Conservation (phyloP, 2,329 filamentous ascomycete species). For the Tolypocladium paradoxum region DNA sequence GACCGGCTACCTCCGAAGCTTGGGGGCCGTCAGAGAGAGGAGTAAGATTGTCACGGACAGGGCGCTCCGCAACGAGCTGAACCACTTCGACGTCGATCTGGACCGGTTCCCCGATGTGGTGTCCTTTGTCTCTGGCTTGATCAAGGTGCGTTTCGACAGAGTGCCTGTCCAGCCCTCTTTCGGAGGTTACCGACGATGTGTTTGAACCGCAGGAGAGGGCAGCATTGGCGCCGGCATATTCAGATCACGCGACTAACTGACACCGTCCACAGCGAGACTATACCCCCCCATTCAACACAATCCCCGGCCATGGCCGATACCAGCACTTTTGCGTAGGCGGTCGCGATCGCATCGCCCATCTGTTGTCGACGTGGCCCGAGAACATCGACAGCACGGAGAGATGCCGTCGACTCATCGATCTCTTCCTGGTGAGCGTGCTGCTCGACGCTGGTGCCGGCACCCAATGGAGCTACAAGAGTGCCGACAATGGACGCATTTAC, state of each 20-base stretch:
- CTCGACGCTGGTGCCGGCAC: conserved; percentile 84
- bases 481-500: conserved; percentile 75
- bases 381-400: conserved; percentile 62
- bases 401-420: conserved; percentile 63
- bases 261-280: conserved; percentile 35
- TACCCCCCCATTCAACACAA: conserved; percentile 45
- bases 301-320: conserved; percentile 79
- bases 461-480: conserved; percentile 85
- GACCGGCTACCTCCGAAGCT: conserved; percentile 79
- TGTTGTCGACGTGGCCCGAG: conserved; percentile 58
- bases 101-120: conserved; percentile 75
- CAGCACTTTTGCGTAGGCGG: conserved; percentile 79
- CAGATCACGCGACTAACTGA: not conserved
- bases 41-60: conserved; percentile 64
- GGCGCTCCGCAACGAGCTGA: conserved; percentile 65
- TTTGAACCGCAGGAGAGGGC: not conserved
- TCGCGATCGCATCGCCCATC: conserved; percentile 59
- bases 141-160: conserved; percentile 56
- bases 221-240: not conserved
- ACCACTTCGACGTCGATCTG: conserved; percentile 84
- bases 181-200: not conserved
- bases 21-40: conserved; percentile 77
- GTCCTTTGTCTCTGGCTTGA: conserved; percentile 80
- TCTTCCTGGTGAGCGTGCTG: conserved; percentile 71
- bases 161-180: not conserved